Evolutionary conservation across 2,329 filamentous ascomycete genomes (phyloP).

Genomic region (Aspergillus flavus): DNA sequence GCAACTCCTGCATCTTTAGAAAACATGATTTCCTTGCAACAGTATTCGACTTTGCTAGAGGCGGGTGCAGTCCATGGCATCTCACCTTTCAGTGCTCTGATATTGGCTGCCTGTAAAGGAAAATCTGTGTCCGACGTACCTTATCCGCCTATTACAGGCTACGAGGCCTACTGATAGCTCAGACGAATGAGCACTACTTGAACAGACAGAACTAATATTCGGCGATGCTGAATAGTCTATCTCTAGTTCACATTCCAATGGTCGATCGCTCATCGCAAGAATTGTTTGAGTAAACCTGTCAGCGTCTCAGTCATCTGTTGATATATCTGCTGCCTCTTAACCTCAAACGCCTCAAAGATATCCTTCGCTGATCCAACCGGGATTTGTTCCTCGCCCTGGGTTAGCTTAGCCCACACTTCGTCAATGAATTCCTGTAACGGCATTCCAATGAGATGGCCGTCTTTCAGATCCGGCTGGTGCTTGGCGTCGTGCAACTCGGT

Average conservation of each 20-base stretch:
- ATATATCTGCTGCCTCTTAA: slow-evolving; percentile 49
- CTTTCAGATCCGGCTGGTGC: slow-evolving; percentile 57
- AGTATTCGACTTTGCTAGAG: slow-evolving; percentile 29
- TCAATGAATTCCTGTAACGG: slow-evolving; percentile 56
- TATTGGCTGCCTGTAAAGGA: slow-evolving; percentile 31
- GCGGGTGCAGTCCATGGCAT: slow-evolving; percentile 22
- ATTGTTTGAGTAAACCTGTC: slow-evolving; percentile 24
- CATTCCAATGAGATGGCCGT: slow-evolving; percentile 56
- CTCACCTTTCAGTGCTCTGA: slow-evolving; percentile 24
- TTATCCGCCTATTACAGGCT: slow-evolving; percentile 15
- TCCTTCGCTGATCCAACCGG: slow-evolving; percentile 49
- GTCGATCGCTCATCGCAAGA: slow-evolving; percentile 17
- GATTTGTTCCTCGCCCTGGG: slow-evolving; percentile 55
- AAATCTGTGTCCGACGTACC: slow-evolving; percentile 15
- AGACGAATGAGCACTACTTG: background rate
- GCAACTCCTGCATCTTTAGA: background rate
- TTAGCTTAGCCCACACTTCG: slow-evolving; percentile 51
- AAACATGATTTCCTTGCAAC: slow-evolving; percentile 30
- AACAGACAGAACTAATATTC: background rate
- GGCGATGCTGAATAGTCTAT: background rate
- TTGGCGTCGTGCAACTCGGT: slow-evolving; percentile 59
- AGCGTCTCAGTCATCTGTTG: slow-evolving; percentile 29
- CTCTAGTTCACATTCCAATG: background rate
- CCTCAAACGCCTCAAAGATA: slow-evolving; percentile 51
- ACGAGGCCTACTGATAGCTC: background rate